Conservation (phyloP, 306 rosid genomes). For the Luffa acutangula region DNA sequence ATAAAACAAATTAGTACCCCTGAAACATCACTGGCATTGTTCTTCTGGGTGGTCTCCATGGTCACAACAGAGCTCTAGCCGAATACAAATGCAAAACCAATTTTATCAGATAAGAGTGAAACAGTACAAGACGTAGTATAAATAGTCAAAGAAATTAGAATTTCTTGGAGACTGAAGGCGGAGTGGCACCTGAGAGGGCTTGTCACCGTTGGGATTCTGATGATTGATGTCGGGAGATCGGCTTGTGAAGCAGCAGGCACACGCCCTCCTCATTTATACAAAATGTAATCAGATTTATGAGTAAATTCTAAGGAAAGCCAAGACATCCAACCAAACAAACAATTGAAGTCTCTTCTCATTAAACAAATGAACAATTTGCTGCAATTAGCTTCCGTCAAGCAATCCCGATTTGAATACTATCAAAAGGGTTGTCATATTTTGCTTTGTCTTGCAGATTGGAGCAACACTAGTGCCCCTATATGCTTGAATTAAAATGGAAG, state of each 20-base stretch:
- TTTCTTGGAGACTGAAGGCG: neutral
- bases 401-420: conserved; percentile 11
- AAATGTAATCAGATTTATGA: conserved; percentile 24
- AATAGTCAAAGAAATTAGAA: conserved; percentile 1
- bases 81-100: conserved; percentile 14
- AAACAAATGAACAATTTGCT: conserved; percentile 12
- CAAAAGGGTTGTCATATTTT: conserved; percentile 17
- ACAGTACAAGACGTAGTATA: neutral
- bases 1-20: conserved; percentile 25
- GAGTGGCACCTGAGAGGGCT: conserved; percentile 15
- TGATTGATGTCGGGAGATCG: conserved; percentile 15
- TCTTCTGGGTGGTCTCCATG: conserved; percentile 33
- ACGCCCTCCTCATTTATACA: conserved; percentile 47
- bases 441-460: conserved; percentile 59
- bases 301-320: conserved; percentile 51
- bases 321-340: conserved; percentile 31
- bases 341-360: conserved; percentile 13
- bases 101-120: conserved; percentile 5
- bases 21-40: conserved; percentile 17
- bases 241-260: conserved; percentile 31
- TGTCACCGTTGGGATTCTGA: conserved; percentile 4
- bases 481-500: conserved; percentile 87
- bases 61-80: conserved; percentile 30
- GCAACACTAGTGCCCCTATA: conserved; percentile 4
- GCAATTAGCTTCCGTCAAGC: conserved; percentile 18